These are phyloP conservation scores for Psilocybe subaeruginosa DNA, from an alignment of 768 basidiomycete genomes.

Conservation along the genomic window DNA sequence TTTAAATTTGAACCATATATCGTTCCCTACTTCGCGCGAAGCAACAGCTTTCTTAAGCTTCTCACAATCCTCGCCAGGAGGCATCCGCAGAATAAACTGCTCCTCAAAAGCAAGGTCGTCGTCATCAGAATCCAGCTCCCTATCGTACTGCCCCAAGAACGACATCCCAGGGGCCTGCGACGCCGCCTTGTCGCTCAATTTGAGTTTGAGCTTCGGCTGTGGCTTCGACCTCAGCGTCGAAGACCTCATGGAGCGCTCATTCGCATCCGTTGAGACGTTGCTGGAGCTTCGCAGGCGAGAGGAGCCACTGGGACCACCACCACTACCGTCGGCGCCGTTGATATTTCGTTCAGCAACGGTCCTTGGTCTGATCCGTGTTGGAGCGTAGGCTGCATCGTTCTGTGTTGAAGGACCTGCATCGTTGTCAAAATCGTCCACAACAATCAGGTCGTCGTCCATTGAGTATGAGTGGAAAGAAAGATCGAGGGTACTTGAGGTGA, in stretches of 20 bases:
- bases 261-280: constrained; percentile 28
- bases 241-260: constrained; percentile 65
- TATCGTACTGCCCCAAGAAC: constrained; percentile 89
- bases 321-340: background rate
- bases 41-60: constrained; percentile 81
- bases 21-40: constrained; percentile 75
- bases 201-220: constrained; percentile 85
- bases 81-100: constrained; percentile 92
- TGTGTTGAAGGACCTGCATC: constrained; percentile 37
- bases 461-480: background rate
- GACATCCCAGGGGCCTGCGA: constrained; percentile 84
- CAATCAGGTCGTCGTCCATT: constrained; percentile 66
- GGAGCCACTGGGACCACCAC: background rate
- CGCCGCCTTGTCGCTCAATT: constrained; percentile 82
- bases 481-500: background rate
- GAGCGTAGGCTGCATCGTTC: constrained; percentile 11
- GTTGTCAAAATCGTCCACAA: constrained; percentile 60
- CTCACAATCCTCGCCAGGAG: constrained; percentile 81
- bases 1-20: constrained; percentile 98
- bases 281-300: constrained; percentile 39
- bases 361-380: constrained; percentile 23
- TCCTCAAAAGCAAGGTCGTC: constrained; percentile 96
- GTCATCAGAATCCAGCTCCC: constrained; percentile 94
- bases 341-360: constrained; percentile 29
- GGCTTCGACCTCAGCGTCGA: constrained; percentile 47